Evolutionary conservation across 805 yeast species (phyloP).

Genomic region (Candida yuanshanica): DNA sequence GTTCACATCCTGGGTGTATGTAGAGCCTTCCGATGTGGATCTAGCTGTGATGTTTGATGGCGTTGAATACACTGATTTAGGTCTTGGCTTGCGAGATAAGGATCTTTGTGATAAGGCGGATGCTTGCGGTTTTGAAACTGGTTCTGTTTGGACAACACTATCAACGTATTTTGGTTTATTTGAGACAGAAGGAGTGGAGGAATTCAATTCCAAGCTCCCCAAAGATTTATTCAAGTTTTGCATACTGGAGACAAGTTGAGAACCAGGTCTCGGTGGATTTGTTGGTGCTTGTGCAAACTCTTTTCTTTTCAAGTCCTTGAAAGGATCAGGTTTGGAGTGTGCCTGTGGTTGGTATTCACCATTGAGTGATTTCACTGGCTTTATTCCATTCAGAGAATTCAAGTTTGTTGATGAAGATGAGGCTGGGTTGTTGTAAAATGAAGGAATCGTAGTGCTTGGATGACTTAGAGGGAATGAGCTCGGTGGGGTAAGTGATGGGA

Average conservation of each 20-base stretch:
- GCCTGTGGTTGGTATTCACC: not conserved
- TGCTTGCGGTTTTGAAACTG: slow-evolving; percentile 3
- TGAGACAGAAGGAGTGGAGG: slow-evolving; percentile 9
- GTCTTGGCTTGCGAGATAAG: slow-evolving; percentile 18
- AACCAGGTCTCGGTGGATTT: slow-evolving; percentile 17
- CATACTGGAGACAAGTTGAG: slow-evolving; percentile 5
- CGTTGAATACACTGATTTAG: slow-evolving; percentile 32
- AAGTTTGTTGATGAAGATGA: slow-evolving; percentile 1
- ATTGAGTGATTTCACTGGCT: slow-evolving; percentile 1
- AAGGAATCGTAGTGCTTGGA: not conserved
- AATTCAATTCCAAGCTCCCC: slow-evolving; percentile 16
- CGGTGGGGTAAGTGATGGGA: slow-evolving; percentile 1
- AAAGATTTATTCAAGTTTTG: slow-evolving; percentile 18
- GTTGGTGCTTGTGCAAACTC: slow-evolving; percentile 10
- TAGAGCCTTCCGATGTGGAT: slow-evolving; percentile 8
- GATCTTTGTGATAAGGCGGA: not conserved
- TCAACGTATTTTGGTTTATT: slow-evolving; percentile 22
- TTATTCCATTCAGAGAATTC: not conserved
- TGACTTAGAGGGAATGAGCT: not conserved
- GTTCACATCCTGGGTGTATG: slow-evolving; percentile 2
- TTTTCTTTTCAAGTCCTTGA: slow-evolving; percentile 1
- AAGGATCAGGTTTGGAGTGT: slow-evolving; percentile 7
- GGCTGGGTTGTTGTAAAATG: not conserved
- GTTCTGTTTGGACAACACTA: slow-evolving; percentile 23
- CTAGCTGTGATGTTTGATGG: slow-evolving; percentile 6